A percentile compares a stretch with the other conserved stretches of the same genome.
Conservation (phyloP, 2,329 filamentous ascomycete genomes). For the Emergomyces pasteurianus region DNA sequence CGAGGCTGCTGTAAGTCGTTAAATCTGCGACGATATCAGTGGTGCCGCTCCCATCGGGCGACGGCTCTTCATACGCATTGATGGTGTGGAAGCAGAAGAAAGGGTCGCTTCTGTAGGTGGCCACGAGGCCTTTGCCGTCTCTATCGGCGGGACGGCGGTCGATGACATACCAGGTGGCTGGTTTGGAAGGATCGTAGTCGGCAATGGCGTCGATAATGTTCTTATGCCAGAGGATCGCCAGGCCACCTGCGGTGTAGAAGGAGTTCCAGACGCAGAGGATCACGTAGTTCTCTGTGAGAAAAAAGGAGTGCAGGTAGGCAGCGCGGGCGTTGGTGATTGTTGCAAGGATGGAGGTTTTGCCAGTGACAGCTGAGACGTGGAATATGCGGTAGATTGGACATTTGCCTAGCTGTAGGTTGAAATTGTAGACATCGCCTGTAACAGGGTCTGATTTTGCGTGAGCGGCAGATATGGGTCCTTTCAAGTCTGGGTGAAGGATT, state of each 20-base stretch:
- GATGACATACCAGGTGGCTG: slow-evolving; percentile 61
- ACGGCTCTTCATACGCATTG: slow-evolving; percentile 60
- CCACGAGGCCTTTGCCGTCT: slow-evolving; percentile 52
- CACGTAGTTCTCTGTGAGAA: slow-evolving; percentile 58
- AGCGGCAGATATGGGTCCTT: slow-evolving; percentile 54
- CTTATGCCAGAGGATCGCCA: slow-evolving; percentile 50
- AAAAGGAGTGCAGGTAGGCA: slow-evolving; percentile 75
- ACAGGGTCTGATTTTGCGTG: slow-evolving; percentile 60
- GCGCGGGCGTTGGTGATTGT: slow-evolving; percentile 44
- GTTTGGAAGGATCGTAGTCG: slow-evolving; percentile 45
- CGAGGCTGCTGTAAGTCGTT: slow-evolving; percentile 49
- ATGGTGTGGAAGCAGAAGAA: slow-evolving; percentile 71
- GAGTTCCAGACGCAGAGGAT: slow-evolving; percentile 62
- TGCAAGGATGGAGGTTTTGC: slow-evolving; percentile 58
- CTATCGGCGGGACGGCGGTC: slow-evolving; percentile 42
- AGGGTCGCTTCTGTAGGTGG: slow-evolving; percentile 53
- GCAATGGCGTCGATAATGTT: slow-evolving; percentile 59
- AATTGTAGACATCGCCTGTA: slow-evolving; percentile 71
- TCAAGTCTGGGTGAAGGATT: slow-evolving; percentile 54
- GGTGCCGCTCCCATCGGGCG: slow-evolving; percentile 20
- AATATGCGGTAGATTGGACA: slow-evolving; percentile 57
- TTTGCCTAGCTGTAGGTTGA: slow-evolving; percentile 56
- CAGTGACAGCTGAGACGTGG: slow-evolving; percentile 48
- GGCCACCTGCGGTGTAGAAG: slow-evolving; percentile 46
- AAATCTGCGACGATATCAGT: slow-evolving; percentile 54